Conservation (phyloP, 2,329 filamentous ascomycete species). For the Claviceps arundinis region DNA sequence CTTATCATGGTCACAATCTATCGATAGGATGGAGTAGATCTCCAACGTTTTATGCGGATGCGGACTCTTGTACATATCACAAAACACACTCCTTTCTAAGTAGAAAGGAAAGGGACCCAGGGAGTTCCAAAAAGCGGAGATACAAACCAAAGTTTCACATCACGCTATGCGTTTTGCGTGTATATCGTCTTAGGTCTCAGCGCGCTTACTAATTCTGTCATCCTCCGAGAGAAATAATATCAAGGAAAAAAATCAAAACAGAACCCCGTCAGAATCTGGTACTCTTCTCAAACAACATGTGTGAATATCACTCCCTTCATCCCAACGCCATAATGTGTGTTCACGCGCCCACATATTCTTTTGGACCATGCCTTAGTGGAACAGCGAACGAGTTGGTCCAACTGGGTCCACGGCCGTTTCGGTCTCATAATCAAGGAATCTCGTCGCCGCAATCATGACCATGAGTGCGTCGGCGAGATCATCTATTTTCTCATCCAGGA, state of each 20-base stretch:
- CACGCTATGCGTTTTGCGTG: no score
- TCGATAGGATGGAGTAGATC: no score
- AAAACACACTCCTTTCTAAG: no score
- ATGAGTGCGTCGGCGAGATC: constrained; percentile 79
- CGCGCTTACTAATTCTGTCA: no score
- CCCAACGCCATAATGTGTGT: constrained; percentile 12
- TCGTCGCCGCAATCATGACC: constrained; percentile 67
- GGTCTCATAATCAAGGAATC: constrained; percentile 57
- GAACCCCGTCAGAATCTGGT: not conserved
- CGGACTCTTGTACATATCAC: no score
- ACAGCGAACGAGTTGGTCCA: constrained; percentile 21
- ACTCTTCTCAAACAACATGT: not conserved
- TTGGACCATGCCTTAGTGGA: constrained; percentile 20
- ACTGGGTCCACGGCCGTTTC: constrained; percentile 21
- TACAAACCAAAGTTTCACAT: no score
- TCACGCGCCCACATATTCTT: constrained; percentile 2
- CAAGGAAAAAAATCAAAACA: not conserved
- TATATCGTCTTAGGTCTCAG: no score
- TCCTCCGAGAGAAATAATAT: not conserved
- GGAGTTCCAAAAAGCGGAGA: no score
- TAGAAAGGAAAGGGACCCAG: no score
- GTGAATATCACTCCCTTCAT: not conserved
- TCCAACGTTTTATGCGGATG: no score
- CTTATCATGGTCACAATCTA: no score
- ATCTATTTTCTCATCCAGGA: constrained; percentile 48